phyloP scores from a whole-genome alignment of 2,329 filamentous ascomycete species.

The Pyrenochaeta sp. region DNA sequence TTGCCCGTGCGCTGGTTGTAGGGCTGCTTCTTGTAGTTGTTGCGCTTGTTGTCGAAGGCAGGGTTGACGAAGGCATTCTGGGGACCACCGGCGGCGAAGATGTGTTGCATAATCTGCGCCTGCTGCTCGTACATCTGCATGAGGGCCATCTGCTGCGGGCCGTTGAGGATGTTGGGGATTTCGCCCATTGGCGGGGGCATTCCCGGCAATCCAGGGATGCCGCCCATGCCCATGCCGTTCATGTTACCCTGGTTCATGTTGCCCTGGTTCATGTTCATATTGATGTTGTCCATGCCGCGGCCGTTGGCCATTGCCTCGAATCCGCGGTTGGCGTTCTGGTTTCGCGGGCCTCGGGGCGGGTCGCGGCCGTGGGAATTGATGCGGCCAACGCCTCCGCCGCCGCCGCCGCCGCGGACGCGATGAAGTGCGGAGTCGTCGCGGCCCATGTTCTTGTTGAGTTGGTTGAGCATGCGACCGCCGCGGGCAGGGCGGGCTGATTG shows the following conservation, averaged over 20 bases:
- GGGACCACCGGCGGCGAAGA: constrained; percentile 47
- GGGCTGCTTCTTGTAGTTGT: constrained; percentile 60
- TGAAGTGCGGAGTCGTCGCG: constrained; percentile 80
- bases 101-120: constrained; percentile 63
- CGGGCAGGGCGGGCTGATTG: constrained; percentile 54
- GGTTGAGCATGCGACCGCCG: constrained; percentile 79
- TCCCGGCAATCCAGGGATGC: constrained; percentile 39
- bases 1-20: constrained; percentile 75
- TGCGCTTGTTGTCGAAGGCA: constrained; percentile 56
- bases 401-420: constrained; percentile 75
- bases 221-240: constrained; percentile 50
- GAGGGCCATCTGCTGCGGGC: constrained; percentile 75
- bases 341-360: constrained; percentile 74
- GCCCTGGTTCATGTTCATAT: constrained; percentile 41
- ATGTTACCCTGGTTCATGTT: constrained; percentile 39
- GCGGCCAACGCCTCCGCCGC: constrained; percentile 75
- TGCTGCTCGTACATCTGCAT: constrained; percentile 85
- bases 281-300: constrained; percentile 47
- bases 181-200: constrained; percentile 44
- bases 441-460: constrained; percentile 84
- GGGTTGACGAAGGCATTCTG: constrained; percentile 62
- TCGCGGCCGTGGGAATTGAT: constrained; percentile 80
- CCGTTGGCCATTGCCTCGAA: constrained; percentile 48
- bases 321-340: constrained; percentile 46
- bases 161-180: constrained; percentile 64